Conservation (phyloP, 2,329 filamentous ascomycete genomes). For the Gaeumannomyces tritici region DNA sequence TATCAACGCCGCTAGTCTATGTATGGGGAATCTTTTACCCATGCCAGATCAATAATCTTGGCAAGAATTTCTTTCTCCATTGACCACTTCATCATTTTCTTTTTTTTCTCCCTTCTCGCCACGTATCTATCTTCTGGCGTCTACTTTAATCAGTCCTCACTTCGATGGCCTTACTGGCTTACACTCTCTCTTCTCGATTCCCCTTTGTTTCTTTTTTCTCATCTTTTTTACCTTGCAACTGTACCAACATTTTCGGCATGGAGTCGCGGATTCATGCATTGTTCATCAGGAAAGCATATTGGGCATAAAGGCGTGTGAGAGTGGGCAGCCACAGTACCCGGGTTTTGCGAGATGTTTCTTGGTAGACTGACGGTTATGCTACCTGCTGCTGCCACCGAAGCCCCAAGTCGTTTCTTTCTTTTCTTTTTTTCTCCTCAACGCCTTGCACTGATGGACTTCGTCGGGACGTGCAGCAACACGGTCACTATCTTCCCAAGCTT, state of each 20-base stretch:
- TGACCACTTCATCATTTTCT: not conserved
- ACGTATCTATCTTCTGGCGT: not conserved
- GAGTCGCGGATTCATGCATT: not conserved
- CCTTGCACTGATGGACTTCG: not conserved
- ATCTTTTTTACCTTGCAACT: conserved; percentile 1
- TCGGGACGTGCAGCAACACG: not conserved
- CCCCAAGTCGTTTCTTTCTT: too few species aligned
- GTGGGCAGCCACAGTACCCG: not conserved
- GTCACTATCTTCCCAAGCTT: not conserved
- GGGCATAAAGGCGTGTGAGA: not conserved
- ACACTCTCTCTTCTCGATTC: not conserved
- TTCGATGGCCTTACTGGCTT: not conserved
- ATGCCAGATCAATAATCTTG: not conserved
- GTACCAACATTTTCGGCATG: not conserved
- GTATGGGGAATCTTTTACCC: not conserved
- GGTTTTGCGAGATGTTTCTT: not conserved
- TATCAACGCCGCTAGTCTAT: not conserved
- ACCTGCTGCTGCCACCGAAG: not conserved
- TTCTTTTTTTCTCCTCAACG: not conserved
- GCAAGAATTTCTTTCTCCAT: not conserved
- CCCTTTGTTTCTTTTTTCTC: not conserved
- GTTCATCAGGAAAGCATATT: not conserved
- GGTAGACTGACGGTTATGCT: not conserved
- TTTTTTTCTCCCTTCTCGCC: not conserved
- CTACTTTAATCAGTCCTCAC: not conserved